Conservation (phyloP, 176 grass and related monocot species). For the Triticum timopheevii region DNA sequence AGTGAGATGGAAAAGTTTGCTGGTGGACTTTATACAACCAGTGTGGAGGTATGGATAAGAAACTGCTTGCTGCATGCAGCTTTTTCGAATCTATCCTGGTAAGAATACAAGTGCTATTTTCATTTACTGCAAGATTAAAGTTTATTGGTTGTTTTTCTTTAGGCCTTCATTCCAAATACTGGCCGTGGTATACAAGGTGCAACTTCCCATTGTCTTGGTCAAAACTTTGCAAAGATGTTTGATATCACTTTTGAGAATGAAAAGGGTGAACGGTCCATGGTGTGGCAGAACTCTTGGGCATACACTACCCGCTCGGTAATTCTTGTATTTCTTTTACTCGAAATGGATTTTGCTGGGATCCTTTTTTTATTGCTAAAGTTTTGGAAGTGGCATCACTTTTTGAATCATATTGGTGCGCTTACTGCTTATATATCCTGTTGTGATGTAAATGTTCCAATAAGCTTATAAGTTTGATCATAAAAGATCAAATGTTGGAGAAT, state of each 20-base stretch:
- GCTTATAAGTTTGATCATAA: background rate
- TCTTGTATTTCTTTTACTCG: slow-evolving; percentile 15
- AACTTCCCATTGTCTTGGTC: slow-evolving; percentile 94
- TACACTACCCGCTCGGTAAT: slow-evolving; percentile 97
- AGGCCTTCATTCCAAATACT: slow-evolving; percentile 85
- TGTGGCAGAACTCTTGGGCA: slow-evolving; percentile 99
- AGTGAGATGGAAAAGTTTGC: slow-evolving; percentile 98
- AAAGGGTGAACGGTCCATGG: slow-evolving; percentile 80
- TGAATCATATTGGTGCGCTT: background rate
- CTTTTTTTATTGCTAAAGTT: background rate
- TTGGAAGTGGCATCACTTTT: background rate
- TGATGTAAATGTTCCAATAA: background rate
- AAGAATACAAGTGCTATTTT: slow-evolving; percentile 11
- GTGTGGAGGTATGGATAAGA: slow-evolving; percentile 74
- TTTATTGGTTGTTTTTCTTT: slow-evolving; percentile 17
- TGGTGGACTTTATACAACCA: slow-evolving; percentile 89
- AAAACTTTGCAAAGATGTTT: slow-evolving; percentile 98
- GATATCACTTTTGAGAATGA: slow-evolving; percentile 97
- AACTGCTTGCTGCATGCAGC: background rate
- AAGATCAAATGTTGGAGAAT: background rate
- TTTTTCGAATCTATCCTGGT: background rate
- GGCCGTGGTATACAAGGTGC: slow-evolving; percentile 96
- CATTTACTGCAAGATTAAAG: background rate
- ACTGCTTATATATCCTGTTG: background rate
- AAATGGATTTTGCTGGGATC: background rate